A percentile compares a stretch with the other conserved stretches of the same genome.
These are phyloP conservation scores for Diplocarpon mali DNA, from an alignment of 2,329 filamentous ascomycete genomes.

Conservation along the genomic window DNA sequence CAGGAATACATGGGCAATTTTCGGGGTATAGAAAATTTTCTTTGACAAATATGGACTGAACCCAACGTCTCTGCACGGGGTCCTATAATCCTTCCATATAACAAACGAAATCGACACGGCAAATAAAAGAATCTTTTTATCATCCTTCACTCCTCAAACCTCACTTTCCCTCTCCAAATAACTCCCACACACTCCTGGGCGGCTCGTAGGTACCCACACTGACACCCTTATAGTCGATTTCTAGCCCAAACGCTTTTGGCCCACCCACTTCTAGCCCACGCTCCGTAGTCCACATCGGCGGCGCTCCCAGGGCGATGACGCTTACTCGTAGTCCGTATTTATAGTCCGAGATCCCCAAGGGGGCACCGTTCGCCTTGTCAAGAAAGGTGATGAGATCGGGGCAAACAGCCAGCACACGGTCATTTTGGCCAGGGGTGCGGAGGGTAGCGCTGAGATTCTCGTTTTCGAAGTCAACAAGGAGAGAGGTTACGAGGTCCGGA, in stretches of 20 bases:
- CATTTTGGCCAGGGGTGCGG: constrained; percentile 10
- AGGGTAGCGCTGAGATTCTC: constrained; percentile 23
- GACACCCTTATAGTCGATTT: constrained; percentile 20
- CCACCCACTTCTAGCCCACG: constrained; percentile 32
- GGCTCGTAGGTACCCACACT: constrained; percentile 17
- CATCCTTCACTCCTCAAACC: background rate
- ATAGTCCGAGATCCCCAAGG: constrained; percentile 38
- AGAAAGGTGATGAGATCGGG: constrained; percentile 27
- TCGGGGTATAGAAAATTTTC: too few relatives aligned
- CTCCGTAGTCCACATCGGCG: constrained; percentile 37
- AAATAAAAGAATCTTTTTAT: background rate
- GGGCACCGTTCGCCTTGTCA: constrained; percentile 37
- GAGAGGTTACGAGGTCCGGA: constrained; percentile 1
- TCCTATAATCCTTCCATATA: too few relatives aligned
- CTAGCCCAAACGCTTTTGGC: constrained; percentile 30
- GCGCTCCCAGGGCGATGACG: constrained; percentile 38
- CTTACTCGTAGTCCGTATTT: constrained; percentile 40
- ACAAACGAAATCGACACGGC: background rate
- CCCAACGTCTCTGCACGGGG: too few relatives aligned
- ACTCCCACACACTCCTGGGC: constrained; percentile 25
- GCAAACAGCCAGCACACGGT: constrained; percentile 20
- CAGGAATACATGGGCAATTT: too few relatives aligned
- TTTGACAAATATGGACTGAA: too few relatives aligned
- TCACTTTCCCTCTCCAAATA: constrained; percentile 12
- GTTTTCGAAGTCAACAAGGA: constrained; percentile 25